Evolutionary conservation across 2,329 filamentous ascomycete genomes (phyloP), one percentile per base, ranked within the genome.

Genomic region (Colletotrichum sp.): DNA sequence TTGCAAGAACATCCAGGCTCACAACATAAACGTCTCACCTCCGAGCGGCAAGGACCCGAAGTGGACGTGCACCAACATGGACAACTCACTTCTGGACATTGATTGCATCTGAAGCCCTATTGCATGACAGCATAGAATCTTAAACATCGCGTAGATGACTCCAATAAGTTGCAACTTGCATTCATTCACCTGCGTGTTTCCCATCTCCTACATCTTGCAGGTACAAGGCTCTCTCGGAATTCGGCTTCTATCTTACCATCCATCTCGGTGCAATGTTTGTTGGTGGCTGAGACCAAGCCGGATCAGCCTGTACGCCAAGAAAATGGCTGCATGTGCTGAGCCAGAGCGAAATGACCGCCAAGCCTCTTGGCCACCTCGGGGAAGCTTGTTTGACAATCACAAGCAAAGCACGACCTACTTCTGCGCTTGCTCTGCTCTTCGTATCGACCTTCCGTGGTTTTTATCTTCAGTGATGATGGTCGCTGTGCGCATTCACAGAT

Each of bases 221-320:
- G n/a, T 6, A 13, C 10, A 32, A 21, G 30, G 13, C 30, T 21
- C 18, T 15, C 10, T 64, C 34, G 10, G 16, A 64, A 18, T 6
- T 39, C 21, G 55, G 21, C n/a, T 64, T 24, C 32, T 0, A 13
- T 21, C 62, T 6, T 2, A 15, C 32, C 62, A 28, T 8, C 62
- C 9, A 32, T n/a, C 15, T 64, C 32, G 62, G 32, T 62, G 16
- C 13, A 34, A 26, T 44, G 32, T 15, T 64, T 0, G 21, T 63
- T 73, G 71, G 55, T 73, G 55, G 71, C 71, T 73, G 71, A 63
- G 36, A 73, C 71, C 71, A 73, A 73, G 71, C 64, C 71, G 71
- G 64, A n/a, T 64, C 24, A 55, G 60, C 60, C 21, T 57, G 39
- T 52, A 28, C n/a, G 71, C 71, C 64, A 73, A 73, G 71, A 18